A percentile compares a stretch with the other conserved stretches of the same genome.
These are phyloP conservation scores for Amaranthus hypochondriacus DNA, from an alignment of 148 eudicot species.

Conservation along the genomic window DNA sequence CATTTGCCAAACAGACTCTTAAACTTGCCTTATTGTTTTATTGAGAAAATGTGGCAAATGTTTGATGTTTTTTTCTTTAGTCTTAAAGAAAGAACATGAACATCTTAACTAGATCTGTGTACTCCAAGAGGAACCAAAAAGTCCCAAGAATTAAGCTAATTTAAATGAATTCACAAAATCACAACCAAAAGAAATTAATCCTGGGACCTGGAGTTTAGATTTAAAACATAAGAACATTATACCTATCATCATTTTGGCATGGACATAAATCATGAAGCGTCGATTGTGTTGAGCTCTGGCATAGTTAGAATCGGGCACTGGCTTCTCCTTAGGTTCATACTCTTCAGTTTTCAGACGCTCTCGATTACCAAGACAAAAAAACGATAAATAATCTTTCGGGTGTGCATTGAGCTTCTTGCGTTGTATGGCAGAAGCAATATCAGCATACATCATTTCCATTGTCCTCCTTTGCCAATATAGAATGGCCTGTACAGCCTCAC, in stretches of 20 bases:
- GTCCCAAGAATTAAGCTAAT: not conserved
- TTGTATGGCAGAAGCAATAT: constrained; percentile 45
- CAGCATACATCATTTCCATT: constrained; percentile 89
- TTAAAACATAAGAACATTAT: not conserved
- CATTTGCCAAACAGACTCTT: too few species aligned
- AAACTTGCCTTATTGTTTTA: not conserved
- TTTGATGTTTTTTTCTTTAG: not conserved
- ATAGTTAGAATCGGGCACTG: constrained; percentile 54
- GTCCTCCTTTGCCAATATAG: constrained; percentile 75
- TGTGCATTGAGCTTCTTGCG: constrained; percentile 34
- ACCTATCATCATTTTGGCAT: constrained; percentile 94
- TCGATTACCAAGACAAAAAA: constrained; percentile 76
- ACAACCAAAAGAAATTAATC: too few species aligned
- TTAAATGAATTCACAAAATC: not conserved
- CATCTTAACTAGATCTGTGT: not conserved
- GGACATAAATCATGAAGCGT: constrained; percentile 94
- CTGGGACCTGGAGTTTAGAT: too few species aligned
- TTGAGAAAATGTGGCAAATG: not conserved
- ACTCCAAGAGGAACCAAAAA: not conserved
- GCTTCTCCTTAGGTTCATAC: constrained; percentile 44
- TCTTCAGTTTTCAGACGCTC: constrained; percentile 39
- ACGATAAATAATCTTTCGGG: constrained; percentile 54
- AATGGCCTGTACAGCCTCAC: constrained; percentile 71
- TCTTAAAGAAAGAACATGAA: not conserved
- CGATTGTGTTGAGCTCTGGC: constrained; percentile 56